phyloP scores from a whole-genome alignment of 139 green algal genomes.

The Chlamydomonas schloesseri region DNA sequence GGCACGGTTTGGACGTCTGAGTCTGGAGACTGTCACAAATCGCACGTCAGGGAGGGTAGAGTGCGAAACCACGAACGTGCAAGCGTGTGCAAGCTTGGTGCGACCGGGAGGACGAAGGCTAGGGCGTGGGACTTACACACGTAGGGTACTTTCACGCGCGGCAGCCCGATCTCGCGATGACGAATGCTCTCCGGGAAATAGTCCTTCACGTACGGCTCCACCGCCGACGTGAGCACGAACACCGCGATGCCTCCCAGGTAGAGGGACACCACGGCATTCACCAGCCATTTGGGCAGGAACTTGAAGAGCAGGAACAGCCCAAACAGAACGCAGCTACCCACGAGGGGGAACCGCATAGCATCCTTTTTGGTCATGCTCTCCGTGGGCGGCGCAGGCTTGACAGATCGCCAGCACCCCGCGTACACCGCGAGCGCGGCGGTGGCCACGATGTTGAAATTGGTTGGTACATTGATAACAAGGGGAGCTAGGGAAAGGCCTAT shows the following conservation, averaged over 20 bases:
- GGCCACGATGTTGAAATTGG: conserved; percentile 88
- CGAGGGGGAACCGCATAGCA: conserved; percentile 94
- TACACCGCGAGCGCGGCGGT: conserved; percentile 89
- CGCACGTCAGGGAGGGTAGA: too few species aligned
- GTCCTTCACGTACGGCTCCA: conserved; percentile 71
- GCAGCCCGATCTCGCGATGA: conserved; percentile 42
- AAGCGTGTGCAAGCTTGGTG: too few species aligned
- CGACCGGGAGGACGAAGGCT: too few species aligned
- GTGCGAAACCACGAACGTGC: too few species aligned
- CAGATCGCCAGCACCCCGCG: conserved; percentile 84
- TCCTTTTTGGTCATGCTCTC: conserved; percentile 94
- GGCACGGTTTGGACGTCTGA: too few species aligned
- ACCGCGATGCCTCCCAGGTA: conserved; percentile 96
- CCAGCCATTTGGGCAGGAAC: conserved; percentile 90
- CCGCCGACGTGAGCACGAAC: conserved; percentile 76
- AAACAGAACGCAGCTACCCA: conserved; percentile 95
- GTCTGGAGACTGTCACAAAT: too few species aligned
- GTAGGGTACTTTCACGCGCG: conserved; percentile 50
- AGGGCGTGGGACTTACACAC: too few species aligned
- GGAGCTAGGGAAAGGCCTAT: conserved; percentile 50
- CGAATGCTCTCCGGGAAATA: conserved; percentile 60
- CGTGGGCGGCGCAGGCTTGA: conserved; percentile 74
- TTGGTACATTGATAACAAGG: conserved; percentile 67
- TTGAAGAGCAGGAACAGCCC: conserved; percentile 97
- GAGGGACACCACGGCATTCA: conserved; percentile 79